These are phyloP conservation scores for Nigrospora oryzae DNA, from an alignment of 2,329 filamentous ascomycete genomes.

Conservation along the genomic window DNA sequence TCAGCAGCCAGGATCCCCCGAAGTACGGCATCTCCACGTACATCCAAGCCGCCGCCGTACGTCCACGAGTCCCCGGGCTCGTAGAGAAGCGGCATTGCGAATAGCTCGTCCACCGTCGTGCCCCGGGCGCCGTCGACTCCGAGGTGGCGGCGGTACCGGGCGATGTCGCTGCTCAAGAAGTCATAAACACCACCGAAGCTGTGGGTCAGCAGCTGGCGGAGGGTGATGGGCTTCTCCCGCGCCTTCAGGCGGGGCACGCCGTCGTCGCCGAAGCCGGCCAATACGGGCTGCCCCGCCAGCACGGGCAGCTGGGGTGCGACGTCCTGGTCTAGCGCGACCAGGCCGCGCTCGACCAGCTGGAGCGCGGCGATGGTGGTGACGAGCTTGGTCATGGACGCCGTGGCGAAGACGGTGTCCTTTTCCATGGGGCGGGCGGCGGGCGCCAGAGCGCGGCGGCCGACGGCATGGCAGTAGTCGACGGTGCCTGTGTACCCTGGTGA, in stretches of 20 bases:
- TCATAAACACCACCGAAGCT: constrained; percentile 33
- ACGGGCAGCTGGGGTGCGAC: constrained; percentile 31
- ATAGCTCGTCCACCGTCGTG: constrained; percentile 15
- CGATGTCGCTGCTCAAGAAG: constrained; percentile 13
- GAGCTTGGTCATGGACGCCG: constrained; percentile 31
- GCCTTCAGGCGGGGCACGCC: constrained; percentile 20
- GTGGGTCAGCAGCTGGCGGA: constrained; percentile 38
- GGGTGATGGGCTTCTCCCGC: constrained; percentile 26
- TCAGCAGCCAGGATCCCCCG: background rate
- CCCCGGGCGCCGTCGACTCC: background rate
- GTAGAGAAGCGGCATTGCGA: constrained; percentile 28
- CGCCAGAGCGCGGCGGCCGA: constrained; percentile 3
- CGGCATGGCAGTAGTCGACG: constrained; percentile 7
- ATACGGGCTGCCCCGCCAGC: constrained; percentile 30
- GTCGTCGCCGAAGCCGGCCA: constrained; percentile 31
- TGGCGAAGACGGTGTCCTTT: constrained; percentile 19
- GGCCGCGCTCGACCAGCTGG: constrained; percentile 36
- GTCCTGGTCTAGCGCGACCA: constrained; percentile 36
- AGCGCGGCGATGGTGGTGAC: constrained; percentile 35
- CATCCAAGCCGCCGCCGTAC: constrained; percentile 31
- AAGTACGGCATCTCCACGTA: background rate
- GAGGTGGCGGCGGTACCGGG: constrained; percentile 1
- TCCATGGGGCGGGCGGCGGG: constrained; percentile 4
- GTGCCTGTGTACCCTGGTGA: constrained; percentile 4
- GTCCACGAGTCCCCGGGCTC: constrained; percentile 34